These are phyloP conservation scores for Ganoderma boninense DNA, from an alignment of 1,284 basidiomycete species.

Conservation along the genomic window DNA sequence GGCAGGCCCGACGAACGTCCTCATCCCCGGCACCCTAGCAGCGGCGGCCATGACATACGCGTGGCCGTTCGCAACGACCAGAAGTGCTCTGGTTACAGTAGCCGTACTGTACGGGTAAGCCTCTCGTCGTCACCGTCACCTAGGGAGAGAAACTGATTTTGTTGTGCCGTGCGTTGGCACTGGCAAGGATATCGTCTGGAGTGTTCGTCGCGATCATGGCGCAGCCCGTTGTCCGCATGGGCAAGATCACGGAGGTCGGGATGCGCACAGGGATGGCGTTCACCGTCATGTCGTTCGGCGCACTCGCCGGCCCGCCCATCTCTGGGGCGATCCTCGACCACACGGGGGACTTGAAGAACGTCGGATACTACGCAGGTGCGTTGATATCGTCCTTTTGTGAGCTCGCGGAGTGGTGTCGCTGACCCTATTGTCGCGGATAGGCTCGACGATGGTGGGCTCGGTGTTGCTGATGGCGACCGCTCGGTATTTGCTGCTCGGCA, in stretches of 20 bases:
- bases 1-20: slow-evolving; percentile 60
- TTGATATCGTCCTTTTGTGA: neutral
- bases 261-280: slow-evolving; percentile 63
- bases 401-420: too few species aligned
- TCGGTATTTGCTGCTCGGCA: slow-evolving; percentile 18
- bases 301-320: slow-evolving; percentile 60
- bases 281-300: slow-evolving; percentile 53
- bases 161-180: too few species aligned
- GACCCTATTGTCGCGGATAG: slow-evolving; percentile 9
- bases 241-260: slow-evolving; percentile 62
- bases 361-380: slow-evolving; percentile 66
- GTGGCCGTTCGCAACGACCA: slow-evolving; percentile 61
- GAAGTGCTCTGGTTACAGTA: slow-evolving; percentile 52
- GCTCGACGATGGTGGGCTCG: slow-evolving; percentile 20
- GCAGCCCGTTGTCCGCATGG: slow-evolving; percentile 64
- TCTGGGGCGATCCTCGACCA: slow-evolving; percentile 58
- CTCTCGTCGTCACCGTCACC: too few species aligned
- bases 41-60: slow-evolving; percentile 61
- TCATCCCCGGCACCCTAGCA: slow-evolving; percentile 58
- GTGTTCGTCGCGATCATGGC: slow-evolving; percentile 63
- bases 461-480: slow-evolving; percentile 20
- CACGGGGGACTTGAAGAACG: slow-evolving; percentile 52
- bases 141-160: too few species aligned
- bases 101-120: slow-evolving; percentile 49
- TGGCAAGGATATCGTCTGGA: slow-evolving; percentile 57